phyloP scores from a whole-genome alignment of 441 rosid genomes.

The Daphne laureola region DNA sequence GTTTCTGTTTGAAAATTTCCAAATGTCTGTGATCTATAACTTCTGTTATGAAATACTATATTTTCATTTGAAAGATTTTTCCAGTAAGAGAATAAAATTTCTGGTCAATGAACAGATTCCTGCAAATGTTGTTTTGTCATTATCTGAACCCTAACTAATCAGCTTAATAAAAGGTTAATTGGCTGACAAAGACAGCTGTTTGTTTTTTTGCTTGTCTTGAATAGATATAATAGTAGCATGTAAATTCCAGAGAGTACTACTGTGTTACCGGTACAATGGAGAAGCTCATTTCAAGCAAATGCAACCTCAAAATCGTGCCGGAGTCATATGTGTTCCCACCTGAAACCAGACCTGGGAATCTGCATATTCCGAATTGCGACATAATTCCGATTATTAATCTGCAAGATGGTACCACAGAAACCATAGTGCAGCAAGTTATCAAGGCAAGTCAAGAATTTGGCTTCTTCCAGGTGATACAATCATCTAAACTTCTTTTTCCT shows the following conservation, averaged over 20 bases:
- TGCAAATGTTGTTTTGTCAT: too few species aligned
- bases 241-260: too few species aligned
- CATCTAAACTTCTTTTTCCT: background rate
- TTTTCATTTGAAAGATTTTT: too few species aligned
- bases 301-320: slow-evolving; percentile 4
- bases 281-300: slow-evolving; percentile 13
- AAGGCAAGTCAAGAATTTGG: slow-evolving; percentile 15
- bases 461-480: slow-evolving; percentile 13
- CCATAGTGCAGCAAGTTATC: slow-evolving; percentile 4
- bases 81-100: too few species aligned
- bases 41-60: too few species aligned
- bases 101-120: too few species aligned
- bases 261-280: slow-evolving; percentile 3
- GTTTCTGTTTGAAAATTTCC: background rate
- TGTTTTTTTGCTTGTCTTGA: too few species aligned
- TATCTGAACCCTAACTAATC: too few species aligned
- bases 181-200: too few species aligned
- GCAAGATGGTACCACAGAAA: background rate
- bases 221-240: too few species aligned
- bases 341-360: slow-evolving; percentile 8
- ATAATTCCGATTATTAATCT: slow-evolving; percentile 13
- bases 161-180: too few species aligned
- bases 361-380: slow-evolving; percentile 1
- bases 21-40: background rate
- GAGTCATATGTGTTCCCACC: slow-evolving; percentile 14